Base-by-base conservation (phyloP, 257 asterid species). In the Jacaranda mimosifolia region DNA sequence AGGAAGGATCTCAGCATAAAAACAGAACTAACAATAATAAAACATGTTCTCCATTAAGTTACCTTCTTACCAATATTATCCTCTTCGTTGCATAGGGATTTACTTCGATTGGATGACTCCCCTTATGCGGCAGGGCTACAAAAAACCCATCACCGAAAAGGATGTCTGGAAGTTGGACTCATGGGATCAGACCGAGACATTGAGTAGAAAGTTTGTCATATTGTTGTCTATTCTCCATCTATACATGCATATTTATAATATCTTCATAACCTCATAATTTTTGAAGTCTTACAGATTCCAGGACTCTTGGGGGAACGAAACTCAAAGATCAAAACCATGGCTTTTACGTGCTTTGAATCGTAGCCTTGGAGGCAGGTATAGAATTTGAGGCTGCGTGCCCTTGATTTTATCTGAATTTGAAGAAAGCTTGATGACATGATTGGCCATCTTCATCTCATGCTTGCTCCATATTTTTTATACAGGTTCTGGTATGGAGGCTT, bases 401-500 rank as follows among this genome's bases (percentile, higher is more conserved):
- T 73, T 19, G 14, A 13, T 62, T 59, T 51, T 46, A 58, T 72
- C 18, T 53, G 13, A 38, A 46, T 63, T 67, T 65, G 46, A n/a
- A n/a, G n/a, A n/a, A n/a, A n/a, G n/a, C n/a, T 19, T 35, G 48
- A 35, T 67, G 46, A 42, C 59, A 52, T 76, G 69, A 69, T 69
- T 68, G 49, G 68, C 75, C 42, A 58, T 3, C 42, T 73, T 77
- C n/a, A 63, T 42, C 86, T 73, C 12, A 73, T 73, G 32, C 35
- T 9, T 75, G 43, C 73, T 75, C 57, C 60, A 43, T 39, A 53
- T 63, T 46, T 70, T 56, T 82, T 19, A 40, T 81, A 52, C 92
- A 94, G 98, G 91, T 92, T 94, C 81, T 92, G 98, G 98, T 89
- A 45, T 64, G 98, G 97, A 75, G 98, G 98, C 81, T 70, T 89